phyloP scores from a whole-genome alignment of 495 filamentous ascomycete genomes.

The Opeltia flavorubescens region DNA sequence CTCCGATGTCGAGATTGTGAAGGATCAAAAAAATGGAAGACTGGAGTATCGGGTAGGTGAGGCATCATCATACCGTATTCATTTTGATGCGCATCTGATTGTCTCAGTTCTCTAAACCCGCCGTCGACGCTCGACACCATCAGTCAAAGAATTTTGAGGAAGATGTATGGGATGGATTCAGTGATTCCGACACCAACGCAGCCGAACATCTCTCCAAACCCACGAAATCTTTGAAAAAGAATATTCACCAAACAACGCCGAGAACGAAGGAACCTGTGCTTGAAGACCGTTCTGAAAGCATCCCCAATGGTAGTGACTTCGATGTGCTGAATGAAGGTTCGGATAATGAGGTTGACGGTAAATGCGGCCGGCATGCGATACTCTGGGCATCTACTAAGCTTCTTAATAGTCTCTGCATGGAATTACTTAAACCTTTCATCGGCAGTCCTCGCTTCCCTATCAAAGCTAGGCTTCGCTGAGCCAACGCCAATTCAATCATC shows the following conservation, averaged over 20 bases:
- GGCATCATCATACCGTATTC: background rate
- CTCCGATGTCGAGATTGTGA: conserved; percentile 71
- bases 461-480: conserved; percentile 59
- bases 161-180: conserved; percentile 45
- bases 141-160: conserved; percentile 18
- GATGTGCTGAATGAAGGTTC: no score
- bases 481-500: conserved; percentile 68
- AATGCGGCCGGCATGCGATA: background rate
- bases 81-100: background rate
- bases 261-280: background rate
- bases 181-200: conserved; percentile 25
- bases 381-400: conserved; percentile 6
- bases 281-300: background rate
- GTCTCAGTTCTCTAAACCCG: background rate
- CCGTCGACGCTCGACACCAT: background rate
- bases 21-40: conserved; percentile 35
- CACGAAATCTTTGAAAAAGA: no score
- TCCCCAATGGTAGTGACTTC: no score
- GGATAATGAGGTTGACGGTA: conserved; percentile 25
- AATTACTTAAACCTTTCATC: conserved; percentile 52
- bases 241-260: no score
- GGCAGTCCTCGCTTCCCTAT: conserved; percentile 53
- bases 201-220: conserved; percentile 10
- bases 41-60: conserved; percentile 24
- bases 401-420: conserved; percentile 54